Evolutionary conservation across 139 green algal species (phyloP), one percentile per base, ranked within the genome.

Genomic region (Volvox africanus): DNA sequence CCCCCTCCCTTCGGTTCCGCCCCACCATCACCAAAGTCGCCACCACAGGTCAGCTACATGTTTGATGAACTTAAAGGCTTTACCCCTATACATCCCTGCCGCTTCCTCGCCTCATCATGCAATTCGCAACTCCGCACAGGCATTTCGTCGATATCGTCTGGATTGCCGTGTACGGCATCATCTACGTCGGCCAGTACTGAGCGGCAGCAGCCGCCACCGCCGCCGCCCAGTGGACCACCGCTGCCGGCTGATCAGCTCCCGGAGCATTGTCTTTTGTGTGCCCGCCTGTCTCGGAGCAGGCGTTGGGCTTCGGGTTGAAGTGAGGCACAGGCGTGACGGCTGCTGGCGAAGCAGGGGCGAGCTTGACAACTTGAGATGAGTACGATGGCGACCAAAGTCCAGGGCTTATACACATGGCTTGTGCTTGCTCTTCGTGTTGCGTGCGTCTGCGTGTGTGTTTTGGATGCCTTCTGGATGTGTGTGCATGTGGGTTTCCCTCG

Each of bases 121-220:
- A 6, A 28, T 73, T 12, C 21, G 5, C 65, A 28, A 6, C 65
- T 28, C 6, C 21, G 24, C 65, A 73, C 50, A 90, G 86, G 87
- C 93, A 95, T 21, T 95, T 95, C 80, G 93, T 95, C 73, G 93
- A 95, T 88, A 93, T 95, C 79, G 93, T 95, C 20, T 95, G 93
- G 93, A 95, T 95, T 73, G 93, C 93, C 61, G 91, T 87, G 67
- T 87, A 88, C 80, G 88, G 88, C 65, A 94, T 94, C 90, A 94
- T 94, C 90, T 94, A 94, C 69, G 90, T 92, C n/a, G 92, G 90
- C 33, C 92, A 94, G 92, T 92, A 92, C 82, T 94, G 91, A 44
- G 79, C 80, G 33, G 65, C 65, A 12, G 65, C 65, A 28, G 65
- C 21, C 65, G 65, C 21, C 65, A 73, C 65, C 65, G 21, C 65